Conservation (phyloP, 441 rosid genomes). For the Populus trichocarpa region DNA sequence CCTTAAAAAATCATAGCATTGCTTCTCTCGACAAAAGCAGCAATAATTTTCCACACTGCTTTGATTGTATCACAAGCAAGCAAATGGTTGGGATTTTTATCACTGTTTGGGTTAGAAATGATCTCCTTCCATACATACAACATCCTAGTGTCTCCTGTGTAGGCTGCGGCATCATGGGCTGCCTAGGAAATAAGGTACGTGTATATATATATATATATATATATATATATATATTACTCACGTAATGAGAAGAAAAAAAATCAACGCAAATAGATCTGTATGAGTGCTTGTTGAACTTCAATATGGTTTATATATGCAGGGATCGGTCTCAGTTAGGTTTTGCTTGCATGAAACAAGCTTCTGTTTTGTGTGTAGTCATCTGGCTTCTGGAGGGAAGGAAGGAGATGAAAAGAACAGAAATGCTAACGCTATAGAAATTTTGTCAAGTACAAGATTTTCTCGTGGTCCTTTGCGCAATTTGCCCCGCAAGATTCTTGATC, state of each 20-base stretch:
- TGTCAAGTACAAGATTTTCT: constrained; percentile 74
- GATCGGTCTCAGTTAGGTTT: constrained; percentile 91
- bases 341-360: constrained; percentile 58
- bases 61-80: constrained; percentile 76
- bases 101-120: constrained; percentile 81
- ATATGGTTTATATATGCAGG: constrained; percentile 34
- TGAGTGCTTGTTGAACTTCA: neutral
- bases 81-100: constrained; percentile 96
- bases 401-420: constrained; percentile 82
- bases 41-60: constrained; percentile 27
- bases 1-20: neutral
- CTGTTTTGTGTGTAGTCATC: constrained; percentile 90
- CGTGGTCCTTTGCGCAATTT: constrained; percentile 32
- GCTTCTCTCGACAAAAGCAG: constrained; percentile 16
- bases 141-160: constrained; percentile 83
- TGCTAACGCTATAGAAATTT: constrained; percentile 69
- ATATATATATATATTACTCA: neutral
- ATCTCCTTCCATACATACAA: constrained; percentile 49
- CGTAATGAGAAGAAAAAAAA: neutral
- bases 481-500: constrained; percentile 66
- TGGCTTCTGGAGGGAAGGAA: constrained; percentile 92
- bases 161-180: constrained; percentile 97
- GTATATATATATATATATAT: neutral
- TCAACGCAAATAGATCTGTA: neutral
- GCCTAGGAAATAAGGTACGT: constrained; percentile 87